Evolutionary conservation across 805 yeast genomes (phyloP).

Genomic region (Clavispora asparagi): DNA sequence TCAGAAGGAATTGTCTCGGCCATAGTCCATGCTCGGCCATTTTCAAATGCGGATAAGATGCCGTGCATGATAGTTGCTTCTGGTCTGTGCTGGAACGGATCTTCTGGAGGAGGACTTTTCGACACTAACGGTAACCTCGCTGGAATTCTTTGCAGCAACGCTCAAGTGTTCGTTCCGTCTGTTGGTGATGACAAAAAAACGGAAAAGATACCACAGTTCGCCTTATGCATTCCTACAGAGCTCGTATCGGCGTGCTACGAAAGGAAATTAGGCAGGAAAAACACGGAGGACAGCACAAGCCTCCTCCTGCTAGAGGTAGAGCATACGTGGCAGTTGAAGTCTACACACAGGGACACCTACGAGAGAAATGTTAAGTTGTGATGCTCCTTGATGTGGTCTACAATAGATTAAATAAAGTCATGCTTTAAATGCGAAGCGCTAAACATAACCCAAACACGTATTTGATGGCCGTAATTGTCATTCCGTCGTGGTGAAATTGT

Average conservation of each 20-base stretch:
- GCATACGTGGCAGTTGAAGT: conserved; percentile 20
- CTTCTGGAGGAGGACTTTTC: conserved; percentile 45
- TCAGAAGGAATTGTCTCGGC: conserved; percentile 29
- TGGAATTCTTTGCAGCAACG: conserved; percentile 44
- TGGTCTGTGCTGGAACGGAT: conserved; percentile 47
- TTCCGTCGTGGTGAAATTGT: neutral
- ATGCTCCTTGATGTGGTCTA: neutral
- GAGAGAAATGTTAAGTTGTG: conserved; percentile 17
- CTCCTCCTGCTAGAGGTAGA: conserved; percentile 6
- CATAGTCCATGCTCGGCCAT: conserved; percentile 10
- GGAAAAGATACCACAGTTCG: conserved; percentile 28
- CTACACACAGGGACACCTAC: conserved; percentile 18
- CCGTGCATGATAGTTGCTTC: conserved; percentile 30
- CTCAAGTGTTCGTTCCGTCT: conserved; percentile 25
- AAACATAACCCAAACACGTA: neutral
- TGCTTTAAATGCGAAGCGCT: neutral
- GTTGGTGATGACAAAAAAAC: conserved; percentile 2
- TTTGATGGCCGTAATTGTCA: neutral
- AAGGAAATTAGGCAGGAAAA: neutral
- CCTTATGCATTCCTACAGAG: conserved; percentile 30
- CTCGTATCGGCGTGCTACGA: conserved; percentile 21
- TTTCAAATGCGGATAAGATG: neutral
- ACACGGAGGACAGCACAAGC: neutral
- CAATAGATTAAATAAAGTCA: too few relatives aligned
- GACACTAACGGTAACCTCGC: conserved; percentile 18